Percentiles rank a stretch among this genome's conserved stretches.
Evolutionary conservation across 345 rosid genomes (phyloP).

Genomic region (Arabidopsis suecica): DNA sequence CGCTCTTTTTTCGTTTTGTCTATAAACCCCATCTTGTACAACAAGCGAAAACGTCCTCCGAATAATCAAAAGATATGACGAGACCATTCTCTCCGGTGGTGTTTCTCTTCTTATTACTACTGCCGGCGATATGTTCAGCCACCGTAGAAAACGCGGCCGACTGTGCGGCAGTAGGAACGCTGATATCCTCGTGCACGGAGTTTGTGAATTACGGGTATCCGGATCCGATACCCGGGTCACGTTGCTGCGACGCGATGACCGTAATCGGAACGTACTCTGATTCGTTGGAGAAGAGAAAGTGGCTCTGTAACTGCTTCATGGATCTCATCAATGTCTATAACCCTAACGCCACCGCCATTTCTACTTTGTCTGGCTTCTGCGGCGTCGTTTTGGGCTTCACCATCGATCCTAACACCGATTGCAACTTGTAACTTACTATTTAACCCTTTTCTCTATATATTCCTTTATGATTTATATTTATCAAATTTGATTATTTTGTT

Average conservation of each 20-base stretch:
- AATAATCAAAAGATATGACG: constrained; percentile 1
- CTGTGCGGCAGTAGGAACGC: constrained; percentile 58
- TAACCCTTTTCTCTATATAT: background rate
- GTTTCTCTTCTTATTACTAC: constrained; percentile 8
- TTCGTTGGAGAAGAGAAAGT: constrained; percentile 39
- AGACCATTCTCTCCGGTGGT: background rate
- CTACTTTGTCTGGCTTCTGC: constrained; percentile 79
- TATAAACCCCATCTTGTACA: constrained; percentile 16
- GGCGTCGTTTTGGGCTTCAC: constrained; percentile 70
- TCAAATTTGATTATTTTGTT: background rate
- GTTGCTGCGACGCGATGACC: constrained; percentile 61
- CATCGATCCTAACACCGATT: constrained; percentile 69
- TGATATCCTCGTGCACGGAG: constrained; percentile 55
- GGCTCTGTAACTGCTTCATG: constrained; percentile 59
- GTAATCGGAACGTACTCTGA: constrained; percentile 49
- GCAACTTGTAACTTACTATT: constrained; percentile 51
- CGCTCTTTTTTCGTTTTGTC: background rate
- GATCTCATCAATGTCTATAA: constrained; percentile 52
- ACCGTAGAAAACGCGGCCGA: constrained; percentile 44
- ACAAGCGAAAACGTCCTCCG: background rate
- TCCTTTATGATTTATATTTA: background rate
- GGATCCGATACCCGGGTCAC: constrained; percentile 60
- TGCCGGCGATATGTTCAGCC: constrained; percentile 26
- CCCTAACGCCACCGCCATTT: constrained; percentile 67
- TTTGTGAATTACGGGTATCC: constrained; percentile 60